Base-by-base conservation (phyloP, 805 yeast genomes). In the Kazachstania psychrophila region DNA sequence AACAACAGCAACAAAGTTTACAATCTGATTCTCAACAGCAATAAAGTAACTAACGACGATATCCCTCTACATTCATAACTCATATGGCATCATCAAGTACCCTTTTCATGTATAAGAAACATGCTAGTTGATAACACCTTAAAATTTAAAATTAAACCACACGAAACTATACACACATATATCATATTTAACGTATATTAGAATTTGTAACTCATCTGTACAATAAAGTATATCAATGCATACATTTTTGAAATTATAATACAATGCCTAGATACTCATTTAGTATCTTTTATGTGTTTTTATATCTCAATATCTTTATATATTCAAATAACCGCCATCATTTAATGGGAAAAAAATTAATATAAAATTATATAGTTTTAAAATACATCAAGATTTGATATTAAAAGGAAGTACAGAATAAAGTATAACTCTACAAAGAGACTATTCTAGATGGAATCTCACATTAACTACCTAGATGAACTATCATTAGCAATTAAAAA, bases 381-480 rank as follows among this genome's bases (percentile, higher is more conserved):
- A 24, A 5, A 24, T 24, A 24, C 13, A 11, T n/a, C n/a, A n/a
- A n/a, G n/a, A n/a, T n/a, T n/a, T n/a, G n/a, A n/a, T n/a, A n/a
- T n/a, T n/a, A n/a, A n/a, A n/a, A n/a, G n/a, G n/a, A n/a, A n/a
- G n/a, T n/a, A n/a, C n/a, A n/a, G n/a, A n/a, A n/a, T n/a, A n/a
- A n/a, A n/a, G n/a, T n/a, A n/a, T n/a, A n/a, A n/a, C n/a, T n/a
- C n/a, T n/a, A n/a, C n/a, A n/a, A n/a, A n/a, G n/a, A n/a, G n/a
- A n/a, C n/a, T 13, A 12, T 10, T 13, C 6, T 14, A 11, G 12
- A 52, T 51, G 56, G 58, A 53, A 17, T 40, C 56, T 14, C 56
- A 49, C 29, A 45, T 47, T 16, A 50, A 49, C 34, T 56, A 55
- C 38, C 36, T 56, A 19, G 58, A 54, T 34, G 61, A 56, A 31